A percentile compares a stretch with the other conserved stretches of the same genome.
phyloP scores from a whole-genome alignment of 2,329 filamentous ascomycete species.

The Emmonsiellopsis sp. region DNA sequence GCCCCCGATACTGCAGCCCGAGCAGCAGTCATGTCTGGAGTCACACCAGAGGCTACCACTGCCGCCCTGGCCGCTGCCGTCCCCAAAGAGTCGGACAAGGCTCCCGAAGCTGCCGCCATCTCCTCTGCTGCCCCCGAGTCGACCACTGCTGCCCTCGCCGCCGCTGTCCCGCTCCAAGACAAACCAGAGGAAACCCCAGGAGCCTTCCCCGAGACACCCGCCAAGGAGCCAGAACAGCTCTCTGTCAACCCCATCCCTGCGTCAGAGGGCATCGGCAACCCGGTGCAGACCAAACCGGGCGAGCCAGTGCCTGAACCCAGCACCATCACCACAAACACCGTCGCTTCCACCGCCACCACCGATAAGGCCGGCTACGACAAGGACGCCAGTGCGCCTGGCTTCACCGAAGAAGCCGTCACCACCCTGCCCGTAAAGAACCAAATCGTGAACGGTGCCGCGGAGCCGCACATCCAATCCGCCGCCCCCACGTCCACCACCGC shows the following conservation, averaged over 20 bases:
- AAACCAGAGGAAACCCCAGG: constrained; percentile 44
- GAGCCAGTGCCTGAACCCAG: constrained; percentile 65
- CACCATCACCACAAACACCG: constrained; percentile 57
- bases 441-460: constrained; percentile 45
- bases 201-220: constrained; percentile 64
- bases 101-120: constrained; percentile 37
- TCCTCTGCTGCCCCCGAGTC: constrained; percentile 59
- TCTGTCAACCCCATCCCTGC: constrained; percentile 51
- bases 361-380: constrained; percentile 84
- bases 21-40: constrained; percentile 45
- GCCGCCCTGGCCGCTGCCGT: constrained; percentile 58
- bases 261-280: constrained; percentile 57
- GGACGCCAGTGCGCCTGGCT: constrained; percentile 46
- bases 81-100: constrained; percentile 38
- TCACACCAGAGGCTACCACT: constrained; percentile 60
- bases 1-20: constrained; percentile 6
- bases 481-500: constrained; percentile 40
- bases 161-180: constrained; percentile 53
- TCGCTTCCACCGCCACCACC: constrained; percentile 55
- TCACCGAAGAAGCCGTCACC: constrained; percentile 34
- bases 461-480: constrained; percentile 40
- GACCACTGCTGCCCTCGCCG: constrained; percentile 61
- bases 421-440: constrained; percentile 24
- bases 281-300: constrained; percentile 67
- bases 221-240: constrained; percentile 35